Base-by-base conservation (phyloP, 257 asterid species). In the Salvia miltiorrhiza region DNA sequence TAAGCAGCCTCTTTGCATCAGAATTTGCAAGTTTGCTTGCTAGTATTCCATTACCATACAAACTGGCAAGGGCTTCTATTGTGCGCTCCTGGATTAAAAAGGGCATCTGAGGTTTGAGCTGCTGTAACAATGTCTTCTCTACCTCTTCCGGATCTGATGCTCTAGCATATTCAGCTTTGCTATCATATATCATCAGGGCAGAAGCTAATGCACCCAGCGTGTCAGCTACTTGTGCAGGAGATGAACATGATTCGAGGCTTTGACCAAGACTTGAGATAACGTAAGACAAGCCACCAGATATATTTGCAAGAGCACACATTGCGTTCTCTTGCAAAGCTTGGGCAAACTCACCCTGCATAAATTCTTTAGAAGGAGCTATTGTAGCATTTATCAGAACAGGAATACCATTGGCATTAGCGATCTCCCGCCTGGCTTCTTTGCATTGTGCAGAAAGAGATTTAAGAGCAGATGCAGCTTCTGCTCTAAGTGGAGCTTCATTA, bases 261-360 rank as follows among this genome's bases (percentile, higher is more conserved):
- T 87, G 93, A 74, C 99, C 99, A 72, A 94, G 99, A 77, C 99
- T 94, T 43, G 99, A 87, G 78, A 94, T 86, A 64, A 94, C 99
- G 37, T 79, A 89, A 3, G 99, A 89, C 79, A 94, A 81, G 63
- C 97, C 99, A 32, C 99, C 99, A 23, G 99, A 94, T 78, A 94
- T 94, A 80, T 94, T 94, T 4, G 99, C 99, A 77, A 94, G 97
- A 45, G 99, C 97, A 53, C 96, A 94, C 99, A 94, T 94, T 1
- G 99, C 97, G 66, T 91, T 86, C 88, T 91, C 99, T 82, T 94
- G 99, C 93, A 94, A 85, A 67, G 97, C 97, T 81, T 91, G 99
- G 65, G 99, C 99, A 56, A 83, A 83, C 76, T 94, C 99, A 40
- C 99, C 97, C 79, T 94, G 97, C 99, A 94, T 94, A 83, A 87